Base-by-base conservation (phyloP, 2,329 filamentous ascomycete genomes). In the Sclerotinia spermophila region DNA sequence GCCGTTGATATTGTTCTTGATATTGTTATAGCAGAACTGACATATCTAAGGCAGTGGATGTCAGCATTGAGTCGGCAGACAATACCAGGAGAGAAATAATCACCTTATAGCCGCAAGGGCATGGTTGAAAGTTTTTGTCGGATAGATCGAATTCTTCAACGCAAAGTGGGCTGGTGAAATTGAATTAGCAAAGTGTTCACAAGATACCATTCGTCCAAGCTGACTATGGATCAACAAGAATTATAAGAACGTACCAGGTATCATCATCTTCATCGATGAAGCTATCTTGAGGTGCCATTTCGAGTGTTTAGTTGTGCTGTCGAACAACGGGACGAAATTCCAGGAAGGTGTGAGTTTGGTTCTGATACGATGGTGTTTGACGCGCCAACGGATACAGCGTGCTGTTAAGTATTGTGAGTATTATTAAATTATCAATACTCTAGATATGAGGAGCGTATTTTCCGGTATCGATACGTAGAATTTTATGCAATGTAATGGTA, bases 1-100 rank as follows among this genome's bases (percentile, higher is more conserved):
- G 48, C 95, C 94, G 80, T 97, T 98, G 87, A 97, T 94, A 78
- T 97, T 97, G 77, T 92, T 97, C 83, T 96, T 97, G 81, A 99
- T 96, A 81, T 98, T 99, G 83, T 99, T 97, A 85, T 95, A 99
- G 83, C 96, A 99, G 83, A 99, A 99, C 85, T 99, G 96, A 82
- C 96, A 99, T 81, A 99, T 95, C 94, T 97, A 78, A 51, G 71
- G 56, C 24, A 27, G 67, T 30, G 59, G 19, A 27, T 38, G 55
- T 75, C 48, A 75, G 71, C 35, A 65, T 24, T 48, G 64, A 33
- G 45, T 51, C n/a, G 53, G 44, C 11, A 51, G 21, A 42, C 44
- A 44, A 48, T 21, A 13, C 48, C 21, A 33, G n/a, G 38, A 6
- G 15, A 30, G 24, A n/a, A 4, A 48, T 40, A 70, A 86, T 74